These are phyloP conservation scores for Ascochyta clinopodiicola DNA, from an alignment of 2,329 filamentous ascomycete genomes.

Conservation along the genomic window DNA sequence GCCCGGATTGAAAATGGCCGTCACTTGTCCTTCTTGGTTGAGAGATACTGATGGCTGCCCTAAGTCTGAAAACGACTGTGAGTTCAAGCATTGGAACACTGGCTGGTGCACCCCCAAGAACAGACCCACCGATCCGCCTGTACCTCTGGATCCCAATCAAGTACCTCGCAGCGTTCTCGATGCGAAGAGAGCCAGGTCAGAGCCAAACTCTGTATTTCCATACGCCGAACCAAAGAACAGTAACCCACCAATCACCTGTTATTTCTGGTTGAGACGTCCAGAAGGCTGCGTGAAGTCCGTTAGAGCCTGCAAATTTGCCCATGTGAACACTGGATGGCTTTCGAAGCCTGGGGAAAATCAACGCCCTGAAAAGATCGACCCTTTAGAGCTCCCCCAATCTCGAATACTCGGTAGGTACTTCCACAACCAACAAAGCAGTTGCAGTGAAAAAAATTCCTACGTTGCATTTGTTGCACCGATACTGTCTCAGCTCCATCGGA, in stretches of 20 bases:
- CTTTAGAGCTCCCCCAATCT: not conserved
- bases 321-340: conserved; percentile 10
- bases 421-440: too few species aligned
- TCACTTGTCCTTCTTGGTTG: conserved; percentile 29
- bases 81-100: conserved; percentile 10
- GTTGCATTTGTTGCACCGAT: too few species aligned
- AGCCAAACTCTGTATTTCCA: too few species aligned
- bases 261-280: not conserved
- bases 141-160: not conserved
- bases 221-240: not conserved
- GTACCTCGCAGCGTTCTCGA: not conserved
- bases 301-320: not conserved
- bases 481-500: too few species aligned
- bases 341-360: not conserved
- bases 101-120: conserved; percentile 9
- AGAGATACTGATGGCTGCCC: conserved; percentile 8
- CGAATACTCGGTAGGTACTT: not conserved
- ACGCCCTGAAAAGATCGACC: not conserved
- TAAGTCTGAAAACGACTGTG: conserved; percentile 11
- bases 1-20: too few species aligned
- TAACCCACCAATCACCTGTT: not conserved
- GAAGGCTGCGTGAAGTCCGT: not conserved
- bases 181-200: too few species aligned
- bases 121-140: not conserved
- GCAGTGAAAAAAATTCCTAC: too few species aligned